Base-by-base conservation (phyloP, 1,284 basidiomycete genomes). In the Ustilago tritici region DNA sequence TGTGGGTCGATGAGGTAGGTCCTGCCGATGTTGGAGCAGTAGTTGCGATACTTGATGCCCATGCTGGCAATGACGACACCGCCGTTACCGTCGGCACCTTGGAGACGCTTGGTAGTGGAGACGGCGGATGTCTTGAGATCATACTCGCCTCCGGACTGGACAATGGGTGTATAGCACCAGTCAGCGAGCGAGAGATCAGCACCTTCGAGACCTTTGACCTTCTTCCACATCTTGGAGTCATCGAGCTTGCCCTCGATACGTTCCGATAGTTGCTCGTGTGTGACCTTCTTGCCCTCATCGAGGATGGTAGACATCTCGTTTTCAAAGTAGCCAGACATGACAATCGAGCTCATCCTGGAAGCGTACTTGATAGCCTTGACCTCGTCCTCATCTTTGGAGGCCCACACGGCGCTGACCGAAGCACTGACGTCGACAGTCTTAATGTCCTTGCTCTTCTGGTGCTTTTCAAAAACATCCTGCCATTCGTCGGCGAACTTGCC, bases 1-100 rank as follows among this genome's bases (percentile, higher is more conserved):
- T 92, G 92, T 2, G 96, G 95, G 85, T 96, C 95, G 55, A 98
- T 95, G 81, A 98, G 93, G 87, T 96, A 95, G 3, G 94, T 98
- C 52, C 96, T 90, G 11, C 93, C 94, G 72, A 98, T 90, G 86
- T 95, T 96, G 36, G 93, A 91, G 84, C 94, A 95, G 85, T 98
- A 98, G 11, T 92, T 93, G 84, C 93, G 95, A 88, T 97, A 98
- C 38, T 94, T 91, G 87, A 98, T 90, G 43, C 95, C 96, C 73
- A 98, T 90, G 17, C 92, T 91, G 10, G 94, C 92, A 2, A 98
- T 88, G 65, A 98, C 91, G 46, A 98, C 93, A 40, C 81, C 81
- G 43, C 81, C 81, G 70, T 95, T 93, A 85, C 95, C 92, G 19
- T 94, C 92, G 75, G 98, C 93, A 67, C 90, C 90, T 82, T 96